Conservation (phyloP, 306 rosid genomes). For the Elaeagnus macrophylla region DNA sequence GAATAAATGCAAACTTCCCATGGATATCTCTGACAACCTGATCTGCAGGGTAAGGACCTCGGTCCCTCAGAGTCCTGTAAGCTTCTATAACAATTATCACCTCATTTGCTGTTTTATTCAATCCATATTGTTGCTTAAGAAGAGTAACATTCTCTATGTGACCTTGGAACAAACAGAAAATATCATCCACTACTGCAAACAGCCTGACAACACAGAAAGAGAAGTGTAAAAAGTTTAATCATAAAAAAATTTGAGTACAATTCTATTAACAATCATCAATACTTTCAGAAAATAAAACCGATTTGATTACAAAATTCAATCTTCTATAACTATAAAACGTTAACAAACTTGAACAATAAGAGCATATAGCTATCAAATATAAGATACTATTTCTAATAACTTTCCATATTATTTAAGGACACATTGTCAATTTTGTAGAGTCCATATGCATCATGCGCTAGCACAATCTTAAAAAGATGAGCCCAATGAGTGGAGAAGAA, state of each 20-base stretch:
- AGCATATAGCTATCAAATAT: too few relatives aligned
- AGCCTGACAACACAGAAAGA: constrained; percentile 35
- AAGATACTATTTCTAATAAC: too few relatives aligned
- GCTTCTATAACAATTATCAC: constrained; percentile 82
- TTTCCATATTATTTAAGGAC: too few relatives aligned
- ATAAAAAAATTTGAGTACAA: background rate
- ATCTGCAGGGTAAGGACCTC: constrained; percentile 91
- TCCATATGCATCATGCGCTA: too few relatives aligned
- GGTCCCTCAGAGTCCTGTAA: constrained; percentile 82
- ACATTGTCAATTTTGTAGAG: too few relatives aligned
- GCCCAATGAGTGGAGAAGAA: too few relatives aligned
- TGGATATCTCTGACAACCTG: constrained; percentile 96
- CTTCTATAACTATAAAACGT: too few relatives aligned
- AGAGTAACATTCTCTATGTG: constrained; percentile 71
- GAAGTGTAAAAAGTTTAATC: background rate
- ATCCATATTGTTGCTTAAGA: constrained; percentile 94
- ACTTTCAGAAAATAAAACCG: too few relatives aligned
- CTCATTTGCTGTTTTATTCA: constrained; percentile 82
- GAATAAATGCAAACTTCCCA: constrained; percentile 77
- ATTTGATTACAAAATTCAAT: too few relatives aligned
- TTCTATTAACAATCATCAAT: too few relatives aligned
- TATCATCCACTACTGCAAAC: constrained; percentile 95
- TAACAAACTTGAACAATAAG: too few relatives aligned
- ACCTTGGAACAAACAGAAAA: constrained; percentile 96
- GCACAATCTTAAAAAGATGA: too few relatives aligned